Conservation (phyloP, 176 grass and related monocot species). For the Oryza officinalis region DNA sequence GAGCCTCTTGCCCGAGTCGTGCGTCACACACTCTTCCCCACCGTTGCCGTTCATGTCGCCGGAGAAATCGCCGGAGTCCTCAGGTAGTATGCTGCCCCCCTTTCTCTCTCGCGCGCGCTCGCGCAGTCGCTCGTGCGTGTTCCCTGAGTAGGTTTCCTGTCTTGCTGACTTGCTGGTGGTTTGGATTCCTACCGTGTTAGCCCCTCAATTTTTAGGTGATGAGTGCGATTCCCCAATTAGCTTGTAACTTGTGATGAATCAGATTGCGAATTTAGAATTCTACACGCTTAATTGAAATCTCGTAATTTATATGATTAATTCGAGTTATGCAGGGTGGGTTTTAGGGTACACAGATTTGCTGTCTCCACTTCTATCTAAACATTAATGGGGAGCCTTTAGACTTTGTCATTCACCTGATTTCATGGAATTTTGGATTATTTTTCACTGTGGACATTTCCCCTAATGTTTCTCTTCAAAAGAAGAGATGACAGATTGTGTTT, state of each 20-base stretch:
- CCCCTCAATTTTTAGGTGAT: not conserved
- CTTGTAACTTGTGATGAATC: not conserved
- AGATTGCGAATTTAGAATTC: not conserved
- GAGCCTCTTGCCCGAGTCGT: not conserved
- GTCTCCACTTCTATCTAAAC: not conserved
- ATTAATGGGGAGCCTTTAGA: not conserved
- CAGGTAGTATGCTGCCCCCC: conserved; percentile 10
- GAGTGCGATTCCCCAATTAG: not conserved
- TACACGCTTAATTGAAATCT: not conserved
- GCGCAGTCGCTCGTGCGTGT: no score
- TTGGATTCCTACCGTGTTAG: not conserved
- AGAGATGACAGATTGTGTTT: conserved; percentile 1
- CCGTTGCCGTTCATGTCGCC: conserved; percentile 31
- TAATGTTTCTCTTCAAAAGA: not conserved
- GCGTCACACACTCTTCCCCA: not conserved
- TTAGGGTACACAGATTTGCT: not conserved
- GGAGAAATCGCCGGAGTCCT: conserved; percentile 22
- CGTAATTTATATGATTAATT: not conserved
- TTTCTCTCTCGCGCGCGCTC: not conserved
- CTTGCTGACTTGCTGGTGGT: not conserved
- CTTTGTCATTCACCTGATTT: not conserved
- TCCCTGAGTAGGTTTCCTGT: not conserved
- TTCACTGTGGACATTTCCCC: not conserved
- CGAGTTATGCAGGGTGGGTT: not conserved
- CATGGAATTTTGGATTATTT: not conserved